Base-by-base conservation (phyloP, 169 alveolate genomes). In the Plasmodium chabaudi region DNA sequence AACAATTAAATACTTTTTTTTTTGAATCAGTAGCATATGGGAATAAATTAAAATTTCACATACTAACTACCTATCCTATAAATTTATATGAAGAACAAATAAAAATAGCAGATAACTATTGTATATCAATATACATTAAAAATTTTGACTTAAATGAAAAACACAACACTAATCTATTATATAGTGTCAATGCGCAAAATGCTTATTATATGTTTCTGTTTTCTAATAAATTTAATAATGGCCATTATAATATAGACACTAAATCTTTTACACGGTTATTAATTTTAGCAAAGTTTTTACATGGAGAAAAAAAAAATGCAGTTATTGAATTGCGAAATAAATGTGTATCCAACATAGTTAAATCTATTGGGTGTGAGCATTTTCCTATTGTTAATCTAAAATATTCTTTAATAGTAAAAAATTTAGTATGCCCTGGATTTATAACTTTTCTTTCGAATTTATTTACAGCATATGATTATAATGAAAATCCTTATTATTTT, bases 1-100 rank as follows among this genome's bases (percentile, higher is more conserved):
- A 88, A 25, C 94, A 94, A 68, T 86, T 94, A 49, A 89, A 93
- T 64, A 88, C 86, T 64, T 94, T 94, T 67, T 82, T 94, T 55
- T 82, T 67, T 49, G 90, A 67, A 71, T 82, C 90, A 25, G 13
- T 82, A 34, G 90, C 90, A 46, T 57, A 82, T 67, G 90, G 90
- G 68, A 82, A 82, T 39, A 82, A 67, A 71, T 46, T 82, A 67
- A 82, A 82, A 56, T 82, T 82, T 67, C 90, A 82, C 27, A 61
- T 82, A 15, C 42, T 82, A 67, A 82, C 90, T 56, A 82, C 84
- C 13, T 82, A 82, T 70, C 79, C 84, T 21, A 82, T 82, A 67
- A 65, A 49, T 53, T 67, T 15, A 5, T 82, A 82, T 70, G 42
- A 82, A 34, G 90, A 82, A 7, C 90, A 82, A 55, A 82, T 82